Evolutionary conservation across 2,329 filamentous ascomycete genomes (phyloP).

Genomic region (Diaporthe australafricana): DNA sequence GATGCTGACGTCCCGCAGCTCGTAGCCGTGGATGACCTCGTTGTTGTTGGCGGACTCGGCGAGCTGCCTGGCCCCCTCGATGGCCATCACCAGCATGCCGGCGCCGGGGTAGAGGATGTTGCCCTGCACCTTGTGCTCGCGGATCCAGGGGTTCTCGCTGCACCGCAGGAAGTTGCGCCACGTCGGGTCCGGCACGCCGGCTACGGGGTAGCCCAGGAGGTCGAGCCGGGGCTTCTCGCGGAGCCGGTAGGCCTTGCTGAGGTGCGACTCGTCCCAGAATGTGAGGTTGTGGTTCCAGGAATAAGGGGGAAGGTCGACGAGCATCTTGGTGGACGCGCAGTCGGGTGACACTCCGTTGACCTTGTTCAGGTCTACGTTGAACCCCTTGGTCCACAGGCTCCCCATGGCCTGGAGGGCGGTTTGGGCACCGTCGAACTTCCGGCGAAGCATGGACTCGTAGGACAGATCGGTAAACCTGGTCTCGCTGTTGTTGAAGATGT

Average conservation of each 20-base stretch:
- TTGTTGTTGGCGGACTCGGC: neutral
- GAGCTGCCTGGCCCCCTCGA: conserved; percentile 22
- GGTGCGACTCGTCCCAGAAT: conserved; percentile 34
- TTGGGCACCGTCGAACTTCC: conserved; percentile 62
- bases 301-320: conserved; percentile 32
- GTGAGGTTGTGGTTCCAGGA: conserved; percentile 32
- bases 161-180: conserved; percentile 61
- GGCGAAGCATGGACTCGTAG: conserved; percentile 60
- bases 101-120: conserved; percentile 66
- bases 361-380: conserved; percentile 55
- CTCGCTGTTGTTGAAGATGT: conserved; percentile 4
- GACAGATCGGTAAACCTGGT: neutral
- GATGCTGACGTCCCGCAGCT: conserved; percentile 41
- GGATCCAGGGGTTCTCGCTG: conserved; percentile 66
- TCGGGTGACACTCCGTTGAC: neutral
- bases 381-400: conserved; percentile 58
- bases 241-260: conserved; percentile 51
- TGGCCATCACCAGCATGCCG: conserved; percentile 60
- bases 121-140: conserved; percentile 69
- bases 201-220: conserved; percentile 57
- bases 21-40: conserved; percentile 37
- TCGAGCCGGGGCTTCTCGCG: conserved; percentile 55
- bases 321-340: neutral
- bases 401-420: conserved; percentile 57
- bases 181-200: conserved; percentile 56